Percentiles rank a stretch among this genome's conserved stretches.
Conservation (phyloP, 345 rosid species). For the Abelmoschus esculentus region DNA sequence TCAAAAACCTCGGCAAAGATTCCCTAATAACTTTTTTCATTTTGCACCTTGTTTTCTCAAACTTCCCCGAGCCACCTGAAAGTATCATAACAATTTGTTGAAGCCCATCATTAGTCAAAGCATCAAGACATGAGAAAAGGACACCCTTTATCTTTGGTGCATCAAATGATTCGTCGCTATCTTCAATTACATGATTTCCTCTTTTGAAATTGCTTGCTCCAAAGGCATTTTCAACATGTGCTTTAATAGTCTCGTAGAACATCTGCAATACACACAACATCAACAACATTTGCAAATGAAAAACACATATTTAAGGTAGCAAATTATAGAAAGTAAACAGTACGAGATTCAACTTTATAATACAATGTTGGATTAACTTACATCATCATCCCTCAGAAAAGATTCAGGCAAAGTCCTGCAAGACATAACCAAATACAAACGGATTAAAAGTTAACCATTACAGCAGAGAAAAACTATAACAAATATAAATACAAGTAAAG, state of each 20-base stretch:
- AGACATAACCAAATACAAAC: conserved; percentile 1
- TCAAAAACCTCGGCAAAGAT: conserved; percentile 20
- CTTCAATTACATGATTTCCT: conserved; percentile 17
- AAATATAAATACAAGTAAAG: not conserved
- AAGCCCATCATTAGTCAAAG: conserved; percentile 59
- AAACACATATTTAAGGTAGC: not conserved
- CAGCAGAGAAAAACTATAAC: not conserved
- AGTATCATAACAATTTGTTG: conserved; percentile 43
- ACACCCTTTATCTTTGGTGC: conserved; percentile 21
- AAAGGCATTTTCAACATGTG: conserved; percentile 53
- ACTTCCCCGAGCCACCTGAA: conserved; percentile 33
- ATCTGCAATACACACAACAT: conserved; percentile 33
- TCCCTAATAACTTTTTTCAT: conserved; percentile 53
- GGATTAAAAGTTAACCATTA: not conserved
- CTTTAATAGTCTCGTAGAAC: conserved; percentile 50
- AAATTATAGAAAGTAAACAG: not conserved
- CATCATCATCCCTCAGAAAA: conserved; percentile 78
- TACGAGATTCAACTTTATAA: not conserved
- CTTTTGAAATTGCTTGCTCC: conserved; percentile 30
- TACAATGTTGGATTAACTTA: conserved; percentile 29
- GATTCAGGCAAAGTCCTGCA: conserved; percentile 62
- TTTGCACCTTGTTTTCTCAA: conserved; percentile 46
- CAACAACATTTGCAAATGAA: not conserved
- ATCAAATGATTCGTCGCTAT: conserved; percentile 17
- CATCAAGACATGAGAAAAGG: conserved; percentile 37